Percentiles rank a stretch among this genome's conserved stretches.
phyloP scores from a whole-genome alignment of 805 yeast genomes.

The Ogataea naganishii region DNA sequence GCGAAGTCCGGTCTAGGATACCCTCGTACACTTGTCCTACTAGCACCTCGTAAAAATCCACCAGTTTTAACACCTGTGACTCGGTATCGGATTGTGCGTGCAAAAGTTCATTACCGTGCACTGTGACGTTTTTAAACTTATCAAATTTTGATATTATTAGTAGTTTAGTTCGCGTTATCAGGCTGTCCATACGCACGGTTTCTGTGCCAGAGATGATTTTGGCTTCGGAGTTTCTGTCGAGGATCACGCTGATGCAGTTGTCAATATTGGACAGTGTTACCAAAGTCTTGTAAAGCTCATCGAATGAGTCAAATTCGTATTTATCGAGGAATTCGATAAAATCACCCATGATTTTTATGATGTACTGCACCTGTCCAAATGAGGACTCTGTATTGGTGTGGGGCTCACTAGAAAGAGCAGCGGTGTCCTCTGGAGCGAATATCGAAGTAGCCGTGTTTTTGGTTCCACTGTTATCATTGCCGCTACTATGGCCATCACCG shows the following conservation, averaged over 20 bases:
- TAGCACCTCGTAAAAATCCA: slow-evolving; percentile 14
- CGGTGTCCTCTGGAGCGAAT: no score
- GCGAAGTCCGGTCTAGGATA: slow-evolving; percentile 23
- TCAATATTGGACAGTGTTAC: slow-evolving; percentile 19
- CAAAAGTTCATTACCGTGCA: not conserved
- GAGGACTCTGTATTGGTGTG: slow-evolving; percentile 10
- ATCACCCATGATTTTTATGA: slow-evolving; percentile 59
- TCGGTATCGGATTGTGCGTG: not conserved
- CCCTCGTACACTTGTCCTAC: slow-evolving; percentile 29
- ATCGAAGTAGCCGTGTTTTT: no score
- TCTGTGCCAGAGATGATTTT: slow-evolving; percentile 21
- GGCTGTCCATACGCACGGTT: slow-evolving; percentile 23
- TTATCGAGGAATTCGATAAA: slow-evolving; percentile 50
- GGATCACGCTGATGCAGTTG: slow-evolving; percentile 19
- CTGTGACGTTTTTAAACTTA: slow-evolving; percentile 11
- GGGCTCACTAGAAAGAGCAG: no score
- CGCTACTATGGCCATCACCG: not conserved
- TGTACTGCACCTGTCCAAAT: slow-evolving; percentile 58
- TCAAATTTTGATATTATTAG: slow-evolving; percentile 21
- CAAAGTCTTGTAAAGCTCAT: slow-evolving; percentile 15
- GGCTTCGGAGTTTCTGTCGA: slow-evolving; percentile 15
- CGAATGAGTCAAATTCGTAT: slow-evolving; percentile 14
- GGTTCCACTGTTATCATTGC: no score
- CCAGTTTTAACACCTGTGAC: not conserved
- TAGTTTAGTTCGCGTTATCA: slow-evolving; percentile 22